Base-by-base conservation (phyloP, 305 asterid genomes). In the Fraxinus xanthoxyloides region DNA sequence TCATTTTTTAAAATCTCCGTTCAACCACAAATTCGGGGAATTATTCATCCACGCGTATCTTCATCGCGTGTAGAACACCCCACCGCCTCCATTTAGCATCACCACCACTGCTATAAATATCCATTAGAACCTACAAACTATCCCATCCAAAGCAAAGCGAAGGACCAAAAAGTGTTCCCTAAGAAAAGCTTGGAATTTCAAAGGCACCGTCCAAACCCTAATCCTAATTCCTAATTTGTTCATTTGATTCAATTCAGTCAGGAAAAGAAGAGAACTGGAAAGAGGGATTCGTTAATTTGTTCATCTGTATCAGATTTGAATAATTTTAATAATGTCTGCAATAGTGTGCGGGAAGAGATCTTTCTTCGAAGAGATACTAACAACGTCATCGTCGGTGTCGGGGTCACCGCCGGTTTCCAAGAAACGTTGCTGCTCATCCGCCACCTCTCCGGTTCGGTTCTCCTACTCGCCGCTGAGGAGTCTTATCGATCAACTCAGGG, bases 311-410 rank as follows among this genome's bases (percentile, higher is more conserved):
- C 38, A 28, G 15, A 65, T 26, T 67, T 67, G 8, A 67, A 28
- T 65, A 46, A 23, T 54, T 51, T 72, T 72, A 87, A 88, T 79
- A 56, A 94, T 94, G 98, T 89, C 98, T 88, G 93, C 97, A 32
- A 76, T 91, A 7, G 90, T 93, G 46, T 94, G 97, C 43, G 95
- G 97, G 51, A 95, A 95, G 94, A 87, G 98, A 85, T 91, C 92
- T 61, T 95, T 90, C 90, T 89, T 92, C 79, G 97, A 94, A 81
- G 98, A 93, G 26, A 82, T 86, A 8, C 94, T 85, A 32, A 74
- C 86, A 3, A 79, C 92, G 63, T 81, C 91, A n/a, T 85, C 93
- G 82, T 91, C 97, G 54, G 51, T 79, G 38, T 87, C 90, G 24
- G 86, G 87, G 0, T 83, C 92, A 26, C 87, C 89, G 76, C 91